phyloP scores from a whole-genome alignment of 1,139 yeast genomes.

The Yamadazyma sp. region DNA sequence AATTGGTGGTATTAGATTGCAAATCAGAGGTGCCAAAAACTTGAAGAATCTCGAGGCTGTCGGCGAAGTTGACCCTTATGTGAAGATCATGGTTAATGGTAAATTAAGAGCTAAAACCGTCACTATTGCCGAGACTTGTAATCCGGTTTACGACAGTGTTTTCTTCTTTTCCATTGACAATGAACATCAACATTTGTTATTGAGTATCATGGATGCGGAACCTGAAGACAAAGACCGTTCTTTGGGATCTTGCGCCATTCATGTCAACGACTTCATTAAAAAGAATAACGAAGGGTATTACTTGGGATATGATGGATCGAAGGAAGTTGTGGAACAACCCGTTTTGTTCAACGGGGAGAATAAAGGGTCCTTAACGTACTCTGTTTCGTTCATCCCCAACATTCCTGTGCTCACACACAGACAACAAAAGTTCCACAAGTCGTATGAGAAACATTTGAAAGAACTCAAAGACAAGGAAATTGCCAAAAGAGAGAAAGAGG shows the following conservation, averaged over 20 bases:
- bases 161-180: conserved; percentile 63
- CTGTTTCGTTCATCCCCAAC: conserved; percentile 63
- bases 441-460: conserved; percentile 28
- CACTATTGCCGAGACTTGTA: conserved; percentile 52
- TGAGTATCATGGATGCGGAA: conserved; percentile 68
- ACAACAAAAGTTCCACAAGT: conserved; percentile 45
- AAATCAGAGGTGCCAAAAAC: conserved; percentile 53
- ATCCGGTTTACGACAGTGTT: conserved; percentile 61
- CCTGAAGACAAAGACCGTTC: conserved; percentile 60
- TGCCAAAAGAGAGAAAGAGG: conserved; percentile 36
- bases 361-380: conserved; percentile 53
- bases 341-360: conserved; percentile 44
- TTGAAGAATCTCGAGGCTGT: conserved; percentile 62
- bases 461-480: conserved; percentile 37
- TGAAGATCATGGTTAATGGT: conserved; percentile 57
- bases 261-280: conserved; percentile 50
- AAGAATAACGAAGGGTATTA: conserved; percentile 46
- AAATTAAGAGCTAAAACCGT: conserved; percentile 55
- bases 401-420: conserved; percentile 60
- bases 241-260: conserved; percentile 58
- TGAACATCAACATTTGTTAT: conserved; percentile 55
- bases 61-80: conserved; percentile 75
- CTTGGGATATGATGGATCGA: conserved; percentile 53
- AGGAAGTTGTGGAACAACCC: conserved; percentile 45
- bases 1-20: conserved; percentile 64